Evolutionary conservation across 108 stramenopile species (phyloP), one percentile per base, ranked within the genome.

Genomic region (Aurantiochytrium sp.): DNA sequence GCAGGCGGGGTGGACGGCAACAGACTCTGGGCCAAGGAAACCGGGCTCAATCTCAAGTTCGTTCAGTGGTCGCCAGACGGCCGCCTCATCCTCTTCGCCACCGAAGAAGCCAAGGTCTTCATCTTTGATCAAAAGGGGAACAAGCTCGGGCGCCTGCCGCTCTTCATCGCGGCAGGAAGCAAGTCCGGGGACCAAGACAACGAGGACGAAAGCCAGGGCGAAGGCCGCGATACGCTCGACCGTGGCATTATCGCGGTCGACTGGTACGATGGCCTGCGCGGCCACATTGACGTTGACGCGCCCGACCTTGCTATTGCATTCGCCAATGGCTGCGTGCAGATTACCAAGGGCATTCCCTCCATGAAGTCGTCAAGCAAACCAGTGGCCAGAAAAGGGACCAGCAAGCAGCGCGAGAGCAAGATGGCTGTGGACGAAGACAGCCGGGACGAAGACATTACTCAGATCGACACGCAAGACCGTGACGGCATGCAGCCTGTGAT

Each of bases 41-140:
- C 93, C 6, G 86, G 68, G 21, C 42, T 87, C 15, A 53, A 54
- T 21, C 69, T 94, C 52, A 86, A 55, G 12, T 53, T 88, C 39
- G 93, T 94, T 21, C 92, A 93, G 88, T 94, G 94, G 94, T 89
- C 87, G 15, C 94, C 94, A 17, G 93, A 93, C 53, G 90, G 91
- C 4, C 52, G 81, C 22, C 39, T 85, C 31, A 53, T 92, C 3
- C 24, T 92, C 2, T 94, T 94, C 36, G 93, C 55, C 12, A 91
- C 91, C 4, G 50, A 24, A 31, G 68, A 88, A 21, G 65, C 55
- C 32, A 90, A 90, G n/a, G 52, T 93, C 21, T 89, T 85, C 41
- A 89, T 93, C 32, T 94, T 92, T 88, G 92, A 93, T 68, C 45
- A 52, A 52, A 55, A 90, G 53, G 94, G 94, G 4, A 89, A 89